Conservation (phyloP, 176 grass and related monocot species). For the Oryza rufipogon region DNA sequence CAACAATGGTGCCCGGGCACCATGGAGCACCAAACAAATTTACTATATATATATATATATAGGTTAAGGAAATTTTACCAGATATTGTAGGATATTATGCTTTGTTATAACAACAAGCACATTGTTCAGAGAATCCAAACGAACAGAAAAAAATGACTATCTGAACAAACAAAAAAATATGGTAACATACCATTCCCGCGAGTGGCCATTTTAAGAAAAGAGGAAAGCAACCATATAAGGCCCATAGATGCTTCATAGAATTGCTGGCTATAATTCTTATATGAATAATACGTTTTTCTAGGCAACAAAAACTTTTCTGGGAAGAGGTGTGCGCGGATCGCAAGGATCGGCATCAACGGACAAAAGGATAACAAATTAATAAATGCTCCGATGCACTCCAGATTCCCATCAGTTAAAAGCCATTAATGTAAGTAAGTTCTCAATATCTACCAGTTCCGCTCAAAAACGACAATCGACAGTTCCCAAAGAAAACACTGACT, state of each 20-base stretch:
- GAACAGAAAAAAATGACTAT: constrained; percentile 1
- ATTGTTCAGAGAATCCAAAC: not conserved
- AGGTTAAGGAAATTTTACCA: not conserved
- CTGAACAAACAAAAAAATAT: not conserved
- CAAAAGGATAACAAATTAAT: not conserved
- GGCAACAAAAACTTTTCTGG: not conserved
- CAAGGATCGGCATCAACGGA: not conserved
- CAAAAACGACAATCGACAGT: not conserved
- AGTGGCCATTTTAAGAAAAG: not conserved
- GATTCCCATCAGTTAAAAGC: not conserved
- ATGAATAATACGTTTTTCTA: not conserved
- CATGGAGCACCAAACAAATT: no score
- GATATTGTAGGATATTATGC: not conserved
- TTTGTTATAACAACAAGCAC: not conserved
- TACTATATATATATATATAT: no score
- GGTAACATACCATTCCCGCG: not conserved
- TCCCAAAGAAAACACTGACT: not conserved
- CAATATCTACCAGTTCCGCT: not conserved
- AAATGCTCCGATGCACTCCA: not conserved
- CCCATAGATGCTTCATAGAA: not conserved
- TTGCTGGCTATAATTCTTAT: not conserved
- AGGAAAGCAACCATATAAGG: not conserved
- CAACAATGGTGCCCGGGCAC: no score
- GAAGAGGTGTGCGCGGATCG: not conserved
- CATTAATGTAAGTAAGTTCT: not conserved